A percentile compares a stretch with the other conserved stretches of the same genome.
phyloP scores from a whole-genome alignment of 257 asterid species.

The Echium plantagineum region DNA sequence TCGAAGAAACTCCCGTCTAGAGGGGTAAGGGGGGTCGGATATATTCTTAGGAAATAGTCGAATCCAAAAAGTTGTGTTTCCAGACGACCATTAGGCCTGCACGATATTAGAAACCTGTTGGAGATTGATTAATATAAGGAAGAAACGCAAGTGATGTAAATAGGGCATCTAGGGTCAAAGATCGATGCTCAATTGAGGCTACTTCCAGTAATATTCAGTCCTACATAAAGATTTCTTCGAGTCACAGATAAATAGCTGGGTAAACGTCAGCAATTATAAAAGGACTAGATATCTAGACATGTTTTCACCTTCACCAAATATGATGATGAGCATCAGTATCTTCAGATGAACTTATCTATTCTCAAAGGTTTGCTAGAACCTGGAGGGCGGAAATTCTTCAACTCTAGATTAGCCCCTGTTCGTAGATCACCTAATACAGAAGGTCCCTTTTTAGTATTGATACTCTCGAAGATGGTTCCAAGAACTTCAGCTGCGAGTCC shows the following conservation, averaged over 20 bases:
- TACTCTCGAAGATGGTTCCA: slow-evolving; percentile 30
- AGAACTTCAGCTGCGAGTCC: slow-evolving; percentile 43
- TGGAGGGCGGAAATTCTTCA: slow-evolving; percentile 28
- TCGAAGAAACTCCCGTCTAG: too few species aligned
- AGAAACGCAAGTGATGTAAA: too few species aligned
- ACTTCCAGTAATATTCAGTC: background rate
- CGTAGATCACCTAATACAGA: slow-evolving; percentile 17
- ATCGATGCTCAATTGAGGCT: background rate
- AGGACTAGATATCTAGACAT: slow-evolving; percentile 14
- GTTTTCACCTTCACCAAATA: slow-evolving; percentile 18
- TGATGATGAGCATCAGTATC: slow-evolving; percentile 6
- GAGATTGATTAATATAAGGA: too few species aligned
- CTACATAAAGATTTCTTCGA: background rate
- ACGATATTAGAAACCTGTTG: too few species aligned
- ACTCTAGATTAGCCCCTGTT: slow-evolving; percentile 18
- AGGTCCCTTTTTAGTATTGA: slow-evolving; percentile 25
- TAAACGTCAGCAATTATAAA: slow-evolving; percentile 10
- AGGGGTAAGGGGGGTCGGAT: too few species aligned
- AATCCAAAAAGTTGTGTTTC: too few species aligned
- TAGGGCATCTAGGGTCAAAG: background rate
- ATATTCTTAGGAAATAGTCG: too few species aligned
- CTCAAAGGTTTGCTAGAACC: slow-evolving; percentile 29
- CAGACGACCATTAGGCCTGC: too few species aligned
- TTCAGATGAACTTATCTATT: slow-evolving; percentile 33
- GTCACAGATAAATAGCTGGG: background rate